Evolutionary conservation across 805 yeast species (phyloP).

Genomic region (Candida vartiovaarae): DNA sequence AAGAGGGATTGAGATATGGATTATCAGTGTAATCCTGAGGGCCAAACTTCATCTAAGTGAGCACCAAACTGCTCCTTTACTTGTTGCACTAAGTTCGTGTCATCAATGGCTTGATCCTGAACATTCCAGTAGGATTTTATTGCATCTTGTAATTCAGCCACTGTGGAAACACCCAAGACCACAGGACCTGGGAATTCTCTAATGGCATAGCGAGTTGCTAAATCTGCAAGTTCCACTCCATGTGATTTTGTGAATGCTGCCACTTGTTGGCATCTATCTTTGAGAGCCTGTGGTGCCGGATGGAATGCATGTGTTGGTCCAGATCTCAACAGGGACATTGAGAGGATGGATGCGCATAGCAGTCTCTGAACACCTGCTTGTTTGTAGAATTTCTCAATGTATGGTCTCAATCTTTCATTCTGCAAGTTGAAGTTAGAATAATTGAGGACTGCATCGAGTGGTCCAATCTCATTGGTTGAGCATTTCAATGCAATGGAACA

Average conservation of each 20-base stretch:
- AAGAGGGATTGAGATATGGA: conserved; percentile 19
- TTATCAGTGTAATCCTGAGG: conserved; percentile 32
- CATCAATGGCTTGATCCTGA: conserved; percentile 23
- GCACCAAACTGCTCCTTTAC: conserved; percentile 46
- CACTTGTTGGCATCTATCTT: conserved; percentile 30
- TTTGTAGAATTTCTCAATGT: conserved; percentile 38
- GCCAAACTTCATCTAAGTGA: conserved; percentile 64
- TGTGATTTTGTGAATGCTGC: conserved; percentile 34
- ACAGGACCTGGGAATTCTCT: conserved; percentile 42
- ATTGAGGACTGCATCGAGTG: conserved; percentile 68
- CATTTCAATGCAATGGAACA: conserved; percentile 43
- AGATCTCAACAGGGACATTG: conserved; percentile 78
- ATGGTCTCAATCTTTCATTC: conserved; percentile 46
- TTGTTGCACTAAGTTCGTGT: conserved; percentile 25
- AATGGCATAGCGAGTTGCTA: conserved; percentile 74
- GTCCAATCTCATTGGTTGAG: conserved; percentile 38
- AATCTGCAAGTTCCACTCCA: conserved; percentile 65
- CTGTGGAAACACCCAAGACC: conserved; percentile 69
- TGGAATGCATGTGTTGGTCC: conserved; percentile 68
- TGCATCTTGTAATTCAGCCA: conserved; percentile 60
- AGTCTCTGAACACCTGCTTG: conserved; percentile 52
- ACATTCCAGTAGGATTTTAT: conserved; percentile 48
- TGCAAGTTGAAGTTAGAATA: conserved; percentile 82
- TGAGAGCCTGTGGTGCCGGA: conserved; percentile 62
- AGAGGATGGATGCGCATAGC: conserved; percentile 78